These are phyloP conservation scores for Saccharomycopsis olivae DNA, from an alignment of 805 yeast species.

Conservation along the genomic window DNA sequence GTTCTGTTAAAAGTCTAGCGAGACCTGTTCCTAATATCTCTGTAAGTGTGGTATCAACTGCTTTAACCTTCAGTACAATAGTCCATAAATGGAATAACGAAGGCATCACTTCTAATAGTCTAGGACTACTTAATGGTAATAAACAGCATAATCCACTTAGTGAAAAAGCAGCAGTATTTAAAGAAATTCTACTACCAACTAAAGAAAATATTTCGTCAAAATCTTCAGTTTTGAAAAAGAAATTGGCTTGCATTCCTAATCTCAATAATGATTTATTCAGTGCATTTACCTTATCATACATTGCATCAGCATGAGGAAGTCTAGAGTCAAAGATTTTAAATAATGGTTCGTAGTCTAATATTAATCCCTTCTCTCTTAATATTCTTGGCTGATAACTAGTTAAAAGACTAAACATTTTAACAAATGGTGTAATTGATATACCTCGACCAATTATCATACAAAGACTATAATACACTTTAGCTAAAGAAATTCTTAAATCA, in stretches of 20 bases:
- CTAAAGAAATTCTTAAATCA: constrained; percentile 44
- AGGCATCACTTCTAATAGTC: constrained; percentile 49
- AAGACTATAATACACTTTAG: constrained; percentile 61
- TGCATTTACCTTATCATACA: constrained; percentile 30
- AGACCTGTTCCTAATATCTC: constrained; percentile 55
- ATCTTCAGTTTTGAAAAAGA: constrained; percentile 36
- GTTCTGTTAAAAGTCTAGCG: constrained; percentile 31
- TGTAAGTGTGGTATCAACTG: constrained; percentile 54
- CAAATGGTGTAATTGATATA: constrained; percentile 47
- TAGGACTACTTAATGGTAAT: constrained; percentile 36
- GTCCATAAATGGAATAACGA: constrained; percentile 67
- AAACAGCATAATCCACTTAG: constrained; percentile 42
- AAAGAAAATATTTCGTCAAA: constrained; percentile 41
- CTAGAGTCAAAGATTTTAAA: constrained; percentile 26
- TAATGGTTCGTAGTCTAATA: constrained; percentile 28
- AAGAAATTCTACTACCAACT: constrained; percentile 41
- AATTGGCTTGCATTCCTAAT: constrained; percentile 43
- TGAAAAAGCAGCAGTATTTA: constrained; percentile 40
- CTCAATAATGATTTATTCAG: constrained; percentile 32
- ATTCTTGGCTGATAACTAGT: constrained; percentile 29
- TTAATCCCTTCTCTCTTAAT: constrained; percentile 24
- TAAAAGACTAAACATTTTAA: constrained; percentile 48
- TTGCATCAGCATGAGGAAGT: constrained; percentile 37
- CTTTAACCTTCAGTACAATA: constrained; percentile 35
- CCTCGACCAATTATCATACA: constrained; percentile 66